Conservation (phyloP, 495 filamentous ascomycete genomes). For the Aspergillus bridgeri region DNA sequence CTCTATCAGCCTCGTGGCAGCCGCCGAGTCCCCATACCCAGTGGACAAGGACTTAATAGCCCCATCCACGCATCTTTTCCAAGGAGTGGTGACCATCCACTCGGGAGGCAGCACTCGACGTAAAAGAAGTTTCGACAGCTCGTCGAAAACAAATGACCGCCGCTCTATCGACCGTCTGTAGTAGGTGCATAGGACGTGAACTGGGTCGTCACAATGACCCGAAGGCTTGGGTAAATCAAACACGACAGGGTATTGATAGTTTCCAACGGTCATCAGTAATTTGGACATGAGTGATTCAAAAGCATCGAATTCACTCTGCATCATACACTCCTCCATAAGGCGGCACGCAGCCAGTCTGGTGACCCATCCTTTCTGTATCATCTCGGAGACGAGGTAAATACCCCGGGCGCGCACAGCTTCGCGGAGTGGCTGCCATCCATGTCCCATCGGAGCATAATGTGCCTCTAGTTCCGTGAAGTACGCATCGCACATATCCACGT, state of each 20-base stretch:
- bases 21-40: slow-evolving; percentile 30
- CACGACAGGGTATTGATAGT: slow-evolving; percentile 28
- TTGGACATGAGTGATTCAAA: slow-evolving; percentile 35
- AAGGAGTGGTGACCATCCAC: slow-evolving; percentile 47
- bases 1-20: slow-evolving; percentile 40
- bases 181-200: slow-evolving; percentile 33
- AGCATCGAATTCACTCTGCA: slow-evolving; percentile 34
- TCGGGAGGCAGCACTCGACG: slow-evolving; percentile 40
- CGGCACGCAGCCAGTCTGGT: slow-evolving; percentile 29
- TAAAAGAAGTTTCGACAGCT: slow-evolving; percentile 38
- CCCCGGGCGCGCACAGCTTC: slow-evolving; percentile 65
- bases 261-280: slow-evolving; percentile 26
- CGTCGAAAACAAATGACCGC: slow-evolving; percentile 35
- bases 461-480: slow-evolving; percentile 68
- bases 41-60: slow-evolving; percentile 42
- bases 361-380: slow-evolving; percentile 48
- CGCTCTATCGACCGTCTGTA: slow-evolving; percentile 17
- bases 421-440: slow-evolving; percentile 64
- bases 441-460: slow-evolving; percentile 46
- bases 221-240: slow-evolving; percentile 26
- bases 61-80: slow-evolving; percentile 42
- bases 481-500: slow-evolving; percentile 46
- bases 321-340: slow-evolving; percentile 34
- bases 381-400: slow-evolving; percentile 53
- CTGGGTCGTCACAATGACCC: slow-evolving; percentile 23